Evolutionary conservation across 2,329 filamentous ascomycete genomes (phyloP).

Genomic region (Pestalotiopsis fici): DNA sequence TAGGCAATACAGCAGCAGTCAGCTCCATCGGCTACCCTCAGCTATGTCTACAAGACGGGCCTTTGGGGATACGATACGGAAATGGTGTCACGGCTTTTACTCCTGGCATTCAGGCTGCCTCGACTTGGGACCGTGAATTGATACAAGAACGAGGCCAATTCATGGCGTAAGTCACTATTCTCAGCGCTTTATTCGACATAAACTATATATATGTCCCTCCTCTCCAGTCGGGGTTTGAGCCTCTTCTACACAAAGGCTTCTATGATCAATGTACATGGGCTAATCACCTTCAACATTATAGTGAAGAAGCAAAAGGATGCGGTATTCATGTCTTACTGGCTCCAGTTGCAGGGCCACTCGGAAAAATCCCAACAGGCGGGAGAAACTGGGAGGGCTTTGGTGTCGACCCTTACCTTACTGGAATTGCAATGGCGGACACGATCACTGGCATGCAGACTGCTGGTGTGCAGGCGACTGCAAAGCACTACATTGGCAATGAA

Average conservation of each 20-base stretch:
- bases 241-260: not conserved
- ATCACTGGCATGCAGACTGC: conserved; percentile 57
- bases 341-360: conserved; percentile 74
- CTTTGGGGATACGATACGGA: conserved; percentile 72
- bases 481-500: conserved; percentile 70
- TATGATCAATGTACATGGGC: not conserved
- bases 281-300: not conserved
- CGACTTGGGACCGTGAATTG: conserved; percentile 77
- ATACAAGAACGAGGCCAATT: conserved; percentile 71
- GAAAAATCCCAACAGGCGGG: conserved; percentile 71
- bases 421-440: conserved; percentile 62
- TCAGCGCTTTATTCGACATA: not conserved
- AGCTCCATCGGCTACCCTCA: conserved; percentile 65
- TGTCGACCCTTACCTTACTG: conserved; percentile 73
- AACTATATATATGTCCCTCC: not conserved
- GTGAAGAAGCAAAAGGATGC: conserved; percentile 65
- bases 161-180: conserved; percentile 47
- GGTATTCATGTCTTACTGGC: conserved; percentile 77
- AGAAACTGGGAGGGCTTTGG: conserved; percentile 86
- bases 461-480: conserved; percentile 53
- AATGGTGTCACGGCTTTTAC: conserved; percentile 76
- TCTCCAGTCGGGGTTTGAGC: not conserved
- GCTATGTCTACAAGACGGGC: conserved; percentile 80
- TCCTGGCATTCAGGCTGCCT: conserved; percentile 75
- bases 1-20: conserved; percentile 61